Base-by-base conservation (phyloP, 169 alveolate species). In the Plasmodium blacklocki region DNA sequence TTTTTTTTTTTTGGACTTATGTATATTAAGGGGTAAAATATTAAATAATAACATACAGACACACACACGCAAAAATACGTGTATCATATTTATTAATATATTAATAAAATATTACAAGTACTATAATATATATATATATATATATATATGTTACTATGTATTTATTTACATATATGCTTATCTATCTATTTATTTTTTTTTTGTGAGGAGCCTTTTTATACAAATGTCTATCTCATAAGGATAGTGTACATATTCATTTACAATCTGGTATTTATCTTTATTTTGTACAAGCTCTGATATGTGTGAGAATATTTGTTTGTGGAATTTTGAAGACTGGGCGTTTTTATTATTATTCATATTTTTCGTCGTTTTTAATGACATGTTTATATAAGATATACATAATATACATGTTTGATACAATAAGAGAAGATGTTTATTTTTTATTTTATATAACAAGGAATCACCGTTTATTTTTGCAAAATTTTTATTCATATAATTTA, bases 201-300 rank as follows among this genome's bases (percentile, higher is more conserved):
- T 32, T 32, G 45, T 32, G 7, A 32, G 4, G 9, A 32, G 0
- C 49, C 83, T 80, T 29, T 62, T 54, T 63, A 80, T 70, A 73
- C 60, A 50, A 11, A 80, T 80, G 21, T 80, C 90, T 9, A 80
- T 43, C 45, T 80, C 72, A 50, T 67, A 80, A 6, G 90, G 90
- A 50, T 80, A 74, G n/a, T 67, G 85, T 49, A 68, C 66, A 26
- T 49, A 49, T 43, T 80, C 90, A 74, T 63, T 80, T 54, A 68
- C 9, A 3, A 80, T 43, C 43, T 80, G 83, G n/a, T n/a, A 23
- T 63, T 80, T 15, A 43, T 52, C 18, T 76, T 64, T 26, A 49
- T 8, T 68, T 43, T 58, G 59, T 45, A 68, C 83, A 39, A 80
- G 32, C 5, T 80, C 60, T 11, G 21, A 23, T 62, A 80, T 15